Evolutionary conservation across 106 monocot genomes (phyloP), one percentile per base, ranked within the genome.

Genomic region (Alisma plantagoaquatica): DNA sequence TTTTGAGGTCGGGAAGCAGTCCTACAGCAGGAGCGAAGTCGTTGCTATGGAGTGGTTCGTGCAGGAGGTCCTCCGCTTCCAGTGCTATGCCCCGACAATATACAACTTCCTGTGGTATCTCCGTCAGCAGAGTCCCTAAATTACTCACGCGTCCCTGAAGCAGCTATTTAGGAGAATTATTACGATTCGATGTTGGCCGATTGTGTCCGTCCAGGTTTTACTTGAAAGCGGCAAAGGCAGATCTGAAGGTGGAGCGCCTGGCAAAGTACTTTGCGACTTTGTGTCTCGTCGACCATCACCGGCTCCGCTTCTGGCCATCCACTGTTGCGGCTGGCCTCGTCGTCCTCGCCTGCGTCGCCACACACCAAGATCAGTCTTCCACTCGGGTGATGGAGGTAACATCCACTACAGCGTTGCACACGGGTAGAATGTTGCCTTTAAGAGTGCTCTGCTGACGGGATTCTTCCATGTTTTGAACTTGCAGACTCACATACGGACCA

Each of bases 21-120:
- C 55, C 20, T 98, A 98, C 64, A 63, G 31, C 52, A 33, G 74
- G 42, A 52, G 51, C 12, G 96, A 98, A 48, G 96, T 98, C n/a
- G 96, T 98, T 19, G 78, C 81, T 59, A 89, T 98, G 96, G 96
- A 98, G 43, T 98, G 96, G 96, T 66, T 89, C 29, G 69, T 98
- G 25, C 73, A 76, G 46, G 85, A 98, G 51, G 70, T 98, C 66
- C 73, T 98, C 47, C 55, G 62, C 22, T 98, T 85, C 66, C 67
- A 85, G 38, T 98, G 89, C 51, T 69, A 78, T 60, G 51, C 70
- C 33, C 89, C 89, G 3, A 98, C 89, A 4, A 74, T 45, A 27
- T 84, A 79, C 65, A 69, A 82, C 67, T 98, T 98, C 73, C 49
- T 98, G 58, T 90, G 89, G 96, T 96, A 57, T 11, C 12, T 45